These are phyloP conservation scores for Carex myosuroides DNA, from an alignment of 176 grass and related monocot species.

Conservation along the genomic window DNA sequence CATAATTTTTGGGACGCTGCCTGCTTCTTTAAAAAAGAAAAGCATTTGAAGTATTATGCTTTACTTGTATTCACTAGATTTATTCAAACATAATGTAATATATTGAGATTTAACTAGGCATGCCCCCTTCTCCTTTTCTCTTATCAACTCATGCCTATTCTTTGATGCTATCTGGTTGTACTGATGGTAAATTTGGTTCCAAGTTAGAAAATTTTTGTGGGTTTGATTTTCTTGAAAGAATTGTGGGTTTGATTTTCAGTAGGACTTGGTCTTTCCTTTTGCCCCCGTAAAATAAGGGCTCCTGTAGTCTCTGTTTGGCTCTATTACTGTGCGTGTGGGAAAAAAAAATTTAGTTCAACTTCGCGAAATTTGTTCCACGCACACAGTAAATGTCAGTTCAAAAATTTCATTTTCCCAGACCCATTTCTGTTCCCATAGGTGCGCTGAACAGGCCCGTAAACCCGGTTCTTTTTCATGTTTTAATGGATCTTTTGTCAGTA, in stretches of 20 bases:
- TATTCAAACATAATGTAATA: slow-evolving; percentile 40
- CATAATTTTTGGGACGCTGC: slow-evolving; percentile 59
- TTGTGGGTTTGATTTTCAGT: slow-evolving; percentile 9
- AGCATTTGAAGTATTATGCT: slow-evolving; percentile 27
- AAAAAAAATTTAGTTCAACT: too few species aligned
- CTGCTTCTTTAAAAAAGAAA: slow-evolving; percentile 34
- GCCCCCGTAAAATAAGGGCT: background rate
- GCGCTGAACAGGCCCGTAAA: background rate
- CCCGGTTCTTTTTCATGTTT: background rate
- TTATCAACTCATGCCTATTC: slow-evolving; percentile 27
- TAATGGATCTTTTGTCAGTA: background rate
- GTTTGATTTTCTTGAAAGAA: background rate
- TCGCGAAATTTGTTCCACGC: too few species aligned
- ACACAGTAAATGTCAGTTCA: too few species aligned
- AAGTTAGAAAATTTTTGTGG: slow-evolving; percentile 14
- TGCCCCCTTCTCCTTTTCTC: slow-evolving; percentile 1
- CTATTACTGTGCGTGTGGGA: too few species aligned
- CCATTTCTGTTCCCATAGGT: background rate
- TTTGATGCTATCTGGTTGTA: slow-evolving; percentile 17
- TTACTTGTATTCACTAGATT: slow-evolving; percentile 23
- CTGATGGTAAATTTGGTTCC: slow-evolving; percentile 23
- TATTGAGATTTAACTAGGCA: slow-evolving; percentile 33
- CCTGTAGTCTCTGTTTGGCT: background rate
- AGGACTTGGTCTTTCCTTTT: background rate
- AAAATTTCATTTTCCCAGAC: too few species aligned